Base-by-base conservation (phyloP, 202 grass and related monocot species). In the Setaria italica region DNA sequence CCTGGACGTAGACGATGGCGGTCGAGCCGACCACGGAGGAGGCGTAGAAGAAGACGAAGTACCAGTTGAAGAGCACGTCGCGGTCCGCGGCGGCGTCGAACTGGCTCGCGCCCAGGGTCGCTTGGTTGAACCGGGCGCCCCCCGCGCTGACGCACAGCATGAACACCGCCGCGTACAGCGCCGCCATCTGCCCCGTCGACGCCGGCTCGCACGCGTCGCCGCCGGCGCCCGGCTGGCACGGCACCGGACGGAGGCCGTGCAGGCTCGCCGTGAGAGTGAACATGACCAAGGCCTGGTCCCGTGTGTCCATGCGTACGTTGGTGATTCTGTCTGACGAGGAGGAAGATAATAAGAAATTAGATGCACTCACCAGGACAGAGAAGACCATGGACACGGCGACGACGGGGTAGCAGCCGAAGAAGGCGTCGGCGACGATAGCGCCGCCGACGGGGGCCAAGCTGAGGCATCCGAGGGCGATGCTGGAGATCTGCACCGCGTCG, bases 41-140 rank as follows among this genome's bases (percentile, higher is more conserved):
- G 1, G 67, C 73, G 74, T 97, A 93, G 53, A 91, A 6, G 65
- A 88, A 78, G 49, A 97, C 65, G 85, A 94, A 94, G 87, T 84
- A 97, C 92, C 95, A 94, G 82, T 94, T 97, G 85, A 97, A 97
- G 77, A 86, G 90, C 35, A 91, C 71, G 46, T 88, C 88, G 20
- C 85, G 90, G 78, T 93, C 90, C 12, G 60, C 39, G 34, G 59
- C 16, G 10, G 37, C 11, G 11, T 92, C 90, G 77, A 94, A 93
- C 84, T 97, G 95, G 79, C 37, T 25, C 0, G 94, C 91, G 34
- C 91, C 94, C 66, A 94, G 85, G 15, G 92, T 89, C 14, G 86
- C 88, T 59, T 82, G 81, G 90, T 91, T 97, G 92, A 97, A 94
- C 64, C 88, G 71, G 32, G 87, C 87, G 42, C 92, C 95, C 1